phyloP scores from a whole-genome alignment of 1,284 basidiomycete genomes.

The Trametes sp. region DNA sequence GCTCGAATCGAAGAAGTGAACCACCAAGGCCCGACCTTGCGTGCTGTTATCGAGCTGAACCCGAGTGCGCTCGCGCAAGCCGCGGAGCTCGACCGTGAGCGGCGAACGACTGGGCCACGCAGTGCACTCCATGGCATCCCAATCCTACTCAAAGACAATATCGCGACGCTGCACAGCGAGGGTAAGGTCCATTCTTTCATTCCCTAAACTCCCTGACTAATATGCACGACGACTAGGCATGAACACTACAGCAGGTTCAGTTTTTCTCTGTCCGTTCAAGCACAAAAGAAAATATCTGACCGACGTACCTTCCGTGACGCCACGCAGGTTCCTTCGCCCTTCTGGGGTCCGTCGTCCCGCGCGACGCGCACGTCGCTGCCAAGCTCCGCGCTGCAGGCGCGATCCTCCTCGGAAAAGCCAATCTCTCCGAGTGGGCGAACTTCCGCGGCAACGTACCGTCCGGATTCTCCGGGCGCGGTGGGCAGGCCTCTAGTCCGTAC shows the following conservation, averaged over 20 bases:
- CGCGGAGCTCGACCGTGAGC: slow-evolving; percentile 60
- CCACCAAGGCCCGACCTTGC: slow-evolving; percentile 61
- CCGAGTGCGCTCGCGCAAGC: slow-evolving; percentile 64
- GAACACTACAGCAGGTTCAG: slow-evolving; percentile 61
- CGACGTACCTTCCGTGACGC: too few relatives aligned
- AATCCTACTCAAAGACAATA: slow-evolving; percentile 76
- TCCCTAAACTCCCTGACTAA: slow-evolving; percentile 31
- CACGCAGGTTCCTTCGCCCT: slow-evolving; percentile 63
- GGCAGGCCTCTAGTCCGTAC: slow-evolving; percentile 68
- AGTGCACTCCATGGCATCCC: slow-evolving; percentile 74
- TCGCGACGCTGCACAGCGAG: slow-evolving; percentile 51
- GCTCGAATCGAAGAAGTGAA: slow-evolving; percentile 78
- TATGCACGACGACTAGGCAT: slow-evolving; percentile 52
- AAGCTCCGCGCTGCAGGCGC: slow-evolving; percentile 71
- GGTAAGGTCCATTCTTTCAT: slow-evolving; percentile 32
- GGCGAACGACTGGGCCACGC: slow-evolving; percentile 53
- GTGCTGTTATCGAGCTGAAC: slow-evolving; percentile 71
- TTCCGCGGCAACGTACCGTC: slow-evolving; percentile 62
- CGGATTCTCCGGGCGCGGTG: slow-evolving; percentile 73
- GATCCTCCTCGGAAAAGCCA: slow-evolving; percentile 75
- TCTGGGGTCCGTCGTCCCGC: slow-evolving; percentile 62
- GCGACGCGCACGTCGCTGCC: slow-evolving; percentile 68
- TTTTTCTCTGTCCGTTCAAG: not conserved
- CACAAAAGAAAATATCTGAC: too few relatives aligned
- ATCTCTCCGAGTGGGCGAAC: slow-evolving; percentile 68